Percentiles rank a stretch among this genome's conserved stretches.
Conservation (phyloP, 2,329 filamentous ascomycete species). For the Cladosporium sp. region DNA sequence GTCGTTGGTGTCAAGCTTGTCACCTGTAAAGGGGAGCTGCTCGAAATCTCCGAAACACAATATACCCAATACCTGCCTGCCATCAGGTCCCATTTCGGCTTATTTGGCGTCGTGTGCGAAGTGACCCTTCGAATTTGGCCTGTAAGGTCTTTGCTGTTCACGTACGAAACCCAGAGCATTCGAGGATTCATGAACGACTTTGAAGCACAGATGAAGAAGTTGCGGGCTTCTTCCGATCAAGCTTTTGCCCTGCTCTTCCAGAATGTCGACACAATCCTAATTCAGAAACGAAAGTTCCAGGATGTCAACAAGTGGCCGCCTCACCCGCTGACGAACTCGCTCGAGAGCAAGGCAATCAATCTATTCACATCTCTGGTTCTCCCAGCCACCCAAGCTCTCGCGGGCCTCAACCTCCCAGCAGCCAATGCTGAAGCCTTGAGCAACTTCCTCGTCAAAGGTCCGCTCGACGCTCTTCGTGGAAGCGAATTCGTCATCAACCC, state of each 20-base stretch:
- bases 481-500: slow-evolving; percentile 12
- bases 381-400: slow-evolving; percentile 3
- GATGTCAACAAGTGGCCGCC: neutral
- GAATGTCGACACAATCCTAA: slow-evolving; percentile 10
- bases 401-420: neutral
- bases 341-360: slow-evolving; percentile 11
- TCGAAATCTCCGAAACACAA: slow-evolving; percentile 13
- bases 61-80: slow-evolving; percentile 10
- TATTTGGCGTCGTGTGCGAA: slow-evolving; percentile 15
- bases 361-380: slow-evolving; percentile 7
- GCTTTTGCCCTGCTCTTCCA: slow-evolving; percentile 15
- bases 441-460: slow-evolving; percentile 9
- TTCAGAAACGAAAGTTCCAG: slow-evolving; percentile 12
- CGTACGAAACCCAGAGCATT: slow-evolving; percentile 8
- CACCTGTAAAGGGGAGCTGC: slow-evolving; percentile 3
- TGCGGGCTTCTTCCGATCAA: slow-evolving; percentile 9
- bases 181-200: slow-evolving; percentile 4
- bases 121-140: slow-evolving; percentile 11
- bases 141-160: slow-evolving; percentile 11
- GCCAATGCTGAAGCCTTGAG: slow-evolving; percentile 3
- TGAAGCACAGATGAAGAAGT: neutral
- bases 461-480: slow-evolving; percentile 4
- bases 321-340: slow-evolving; percentile 9
- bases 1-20: slow-evolving; percentile 15
- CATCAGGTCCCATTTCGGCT: slow-evolving; percentile 14